Base-by-base conservation (phyloP, 2,329 filamentous ascomycete genomes). In the Exophiala viscosa region DNA sequence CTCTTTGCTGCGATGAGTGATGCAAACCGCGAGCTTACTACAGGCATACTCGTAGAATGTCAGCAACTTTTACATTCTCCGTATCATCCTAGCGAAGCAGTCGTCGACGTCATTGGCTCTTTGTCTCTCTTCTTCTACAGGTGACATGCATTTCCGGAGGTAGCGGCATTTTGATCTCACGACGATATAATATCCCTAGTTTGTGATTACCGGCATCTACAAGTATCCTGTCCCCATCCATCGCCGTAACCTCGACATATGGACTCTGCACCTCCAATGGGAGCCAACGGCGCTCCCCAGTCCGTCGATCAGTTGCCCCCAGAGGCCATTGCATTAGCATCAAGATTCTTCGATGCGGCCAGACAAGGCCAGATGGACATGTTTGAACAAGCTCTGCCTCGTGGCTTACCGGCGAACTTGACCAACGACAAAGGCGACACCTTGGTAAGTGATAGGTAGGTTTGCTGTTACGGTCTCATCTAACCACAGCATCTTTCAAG, bases 351-450 rank as follows among this genome's bases (percentile, higher is more conserved):
- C 70, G 78, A 87, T 60, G 78, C 83, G 23, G 85, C 86, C 1
- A 78, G 86, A 31, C 65, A 69, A 17, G 86, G 85, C 50, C 72
- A 84, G 44, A 72, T 78, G 2, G 65, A 77, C 4, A 67, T 81
- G 10, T 80, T 90, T n/a, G 65, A 76, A 38, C 78, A 84, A 67
- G 86, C 86, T 43, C 67, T 90, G 34, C 73, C 76, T 1, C 82
- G 81, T 1, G 85, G 86, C 1, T 71, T 89, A 20, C 85, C 85
- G 0, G 73, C 80, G 1, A 88, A 88, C 62, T 73, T 89, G 67
- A 87, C 84, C 17, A 88, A 89, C 62, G 79, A 85, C 45, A 85
- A 86, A 58, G 86, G 86, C 44, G 85, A 90, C 65, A 87, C 80
- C n/a, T 68, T 89, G 55, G 80, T 83, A 73, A 39, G 74, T 59